These are phyloP conservation scores for Chlorella variabilis DNA, from an alignment of 163 green algal genomes.

Conservation along the genomic window DNA sequence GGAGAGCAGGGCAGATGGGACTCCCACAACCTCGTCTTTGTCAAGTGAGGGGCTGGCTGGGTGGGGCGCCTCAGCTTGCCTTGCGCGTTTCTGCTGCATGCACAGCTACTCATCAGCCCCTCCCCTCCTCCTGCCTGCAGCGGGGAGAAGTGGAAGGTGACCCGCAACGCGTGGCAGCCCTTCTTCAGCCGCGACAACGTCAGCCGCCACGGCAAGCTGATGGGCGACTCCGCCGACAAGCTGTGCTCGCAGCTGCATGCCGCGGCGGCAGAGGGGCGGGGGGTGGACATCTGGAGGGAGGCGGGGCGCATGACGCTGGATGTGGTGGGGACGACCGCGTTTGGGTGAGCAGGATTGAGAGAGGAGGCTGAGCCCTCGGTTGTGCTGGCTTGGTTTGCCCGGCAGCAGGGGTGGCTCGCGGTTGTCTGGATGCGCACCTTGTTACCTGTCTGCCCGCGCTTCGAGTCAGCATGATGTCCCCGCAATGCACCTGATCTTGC, in stretches of 20 bases:
- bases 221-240: background rate
- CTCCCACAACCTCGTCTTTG: background rate
- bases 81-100: no score
- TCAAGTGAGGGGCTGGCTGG: no score
- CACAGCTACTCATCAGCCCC: no score
- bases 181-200: background rate
- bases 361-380: no score
- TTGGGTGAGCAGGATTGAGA: slow-evolving; percentile 16
- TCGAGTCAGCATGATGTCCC: no score
- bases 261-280: background rate
- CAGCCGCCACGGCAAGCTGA: background rate
- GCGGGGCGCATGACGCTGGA: slow-evolving; percentile 9
- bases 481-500: no score
- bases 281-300: background rate
- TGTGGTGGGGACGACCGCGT: slow-evolving; percentile 17
- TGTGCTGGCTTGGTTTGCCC: no score
- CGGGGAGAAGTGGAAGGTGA: background rate
- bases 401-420: no score
- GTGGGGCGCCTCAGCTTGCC: no score
- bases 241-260: background rate
- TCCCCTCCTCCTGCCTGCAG: background rate
- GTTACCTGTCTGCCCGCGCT: no score
- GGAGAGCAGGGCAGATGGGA: background rate
- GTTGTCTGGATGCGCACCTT: no score
- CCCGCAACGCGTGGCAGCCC: slow-evolving; percentile 14